Evolutionary conservation across 1,284 basidiomycete species (phyloP).

Genomic region (Apiotrichum laibachii): DNA sequence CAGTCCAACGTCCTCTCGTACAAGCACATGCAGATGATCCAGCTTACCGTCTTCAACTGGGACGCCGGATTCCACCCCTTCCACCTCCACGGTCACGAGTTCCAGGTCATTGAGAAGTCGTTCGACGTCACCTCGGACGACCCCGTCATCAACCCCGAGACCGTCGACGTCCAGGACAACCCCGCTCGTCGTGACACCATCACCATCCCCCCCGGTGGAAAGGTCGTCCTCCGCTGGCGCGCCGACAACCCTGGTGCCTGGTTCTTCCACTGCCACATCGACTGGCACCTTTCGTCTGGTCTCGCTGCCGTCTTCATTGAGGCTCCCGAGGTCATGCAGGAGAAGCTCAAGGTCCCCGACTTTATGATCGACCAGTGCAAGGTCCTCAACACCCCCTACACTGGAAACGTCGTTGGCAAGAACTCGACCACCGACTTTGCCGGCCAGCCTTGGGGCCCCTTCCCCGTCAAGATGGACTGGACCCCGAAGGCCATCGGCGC

Average conservation of each 20-base stretch:
- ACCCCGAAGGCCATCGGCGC: slow-evolving; percentile 74
- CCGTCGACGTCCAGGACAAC: slow-evolving; percentile 71
- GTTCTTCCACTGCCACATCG: slow-evolving; percentile 54
- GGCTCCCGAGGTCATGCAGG: slow-evolving; percentile 47
- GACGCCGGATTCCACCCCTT: slow-evolving; percentile 54
- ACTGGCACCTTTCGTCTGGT: slow-evolving; percentile 50
- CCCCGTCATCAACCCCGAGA: slow-evolving; percentile 72
- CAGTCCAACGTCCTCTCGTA: slow-evolving; percentile 67
- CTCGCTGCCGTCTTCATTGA: slow-evolving; percentile 53
- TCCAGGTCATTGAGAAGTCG: slow-evolving; percentile 71
- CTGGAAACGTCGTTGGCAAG: slow-evolving; percentile 63
- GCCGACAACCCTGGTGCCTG: slow-evolving; percentile 58
- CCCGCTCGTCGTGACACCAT: slow-evolving; percentile 74
- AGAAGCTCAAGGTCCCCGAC: slow-evolving; percentile 37
- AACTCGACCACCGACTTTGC: slow-evolving; percentile 48
- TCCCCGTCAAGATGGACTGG: slow-evolving; percentile 65
- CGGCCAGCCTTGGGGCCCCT: slow-evolving; percentile 66
- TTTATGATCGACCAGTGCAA: slow-evolving; percentile 65
- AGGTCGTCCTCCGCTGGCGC: slow-evolving; percentile 52
- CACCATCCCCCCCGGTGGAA: slow-evolving; percentile 52
- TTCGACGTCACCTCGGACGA: slow-evolving; percentile 73
- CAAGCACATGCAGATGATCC: slow-evolving; percentile 70
- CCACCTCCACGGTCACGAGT: slow-evolving; percentile 62
- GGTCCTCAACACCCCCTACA: slow-evolving; percentile 58
- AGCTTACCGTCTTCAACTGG: slow-evolving; percentile 81